Conservation (phyloP, 176 grass and related monocot genomes). For the Eragrostis nindensis region DNA sequence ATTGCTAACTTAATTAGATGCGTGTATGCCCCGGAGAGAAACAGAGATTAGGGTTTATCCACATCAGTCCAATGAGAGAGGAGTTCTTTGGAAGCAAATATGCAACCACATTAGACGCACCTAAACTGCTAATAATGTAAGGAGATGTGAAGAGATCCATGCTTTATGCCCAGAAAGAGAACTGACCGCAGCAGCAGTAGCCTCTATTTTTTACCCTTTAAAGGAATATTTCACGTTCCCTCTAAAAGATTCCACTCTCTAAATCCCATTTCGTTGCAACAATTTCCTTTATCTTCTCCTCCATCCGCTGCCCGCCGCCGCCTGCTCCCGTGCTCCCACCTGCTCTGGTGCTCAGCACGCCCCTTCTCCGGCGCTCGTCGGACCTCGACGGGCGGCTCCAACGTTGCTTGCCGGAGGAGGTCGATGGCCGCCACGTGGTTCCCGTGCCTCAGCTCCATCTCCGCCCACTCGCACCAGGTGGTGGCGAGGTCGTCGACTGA, state of each 20-base stretch:
- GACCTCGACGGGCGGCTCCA: slow-evolving; percentile 56
- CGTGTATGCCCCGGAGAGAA: not conserved
- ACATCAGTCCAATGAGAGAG: slow-evolving; percentile 33
- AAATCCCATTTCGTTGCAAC: too few species aligned
- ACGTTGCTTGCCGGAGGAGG: slow-evolving; percentile 60
- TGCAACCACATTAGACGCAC: slow-evolving; percentile 2
- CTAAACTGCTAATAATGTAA: slow-evolving; percentile 23
- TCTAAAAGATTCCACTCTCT: too few species aligned
- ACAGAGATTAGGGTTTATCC: slow-evolving; percentile 48
- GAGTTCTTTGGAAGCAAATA: slow-evolving; percentile 14
- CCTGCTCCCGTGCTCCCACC: too few species aligned
- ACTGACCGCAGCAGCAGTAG: too few species aligned
- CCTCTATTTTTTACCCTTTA: too few species aligned
- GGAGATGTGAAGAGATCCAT: not conserved
- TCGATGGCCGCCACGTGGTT: slow-evolving; percentile 50
- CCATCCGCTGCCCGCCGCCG: too few species aligned
- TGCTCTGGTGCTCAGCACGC: too few species aligned
- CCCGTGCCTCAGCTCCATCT: slow-evolving; percentile 68
- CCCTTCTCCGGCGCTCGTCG: too few species aligned
- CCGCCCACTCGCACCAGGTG: slow-evolving; percentile 67
- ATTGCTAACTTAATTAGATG: slow-evolving; percentile 5
- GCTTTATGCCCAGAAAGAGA: slow-evolving; percentile 41
- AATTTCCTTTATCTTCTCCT: too few species aligned
- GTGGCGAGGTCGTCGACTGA: slow-evolving; percentile 58
- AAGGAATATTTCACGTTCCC: too few species aligned